These are phyloP conservation scores for Pouteria glomerata DNA, from an alignment of 148 eudicot species.

Conservation along the genomic window DNA sequence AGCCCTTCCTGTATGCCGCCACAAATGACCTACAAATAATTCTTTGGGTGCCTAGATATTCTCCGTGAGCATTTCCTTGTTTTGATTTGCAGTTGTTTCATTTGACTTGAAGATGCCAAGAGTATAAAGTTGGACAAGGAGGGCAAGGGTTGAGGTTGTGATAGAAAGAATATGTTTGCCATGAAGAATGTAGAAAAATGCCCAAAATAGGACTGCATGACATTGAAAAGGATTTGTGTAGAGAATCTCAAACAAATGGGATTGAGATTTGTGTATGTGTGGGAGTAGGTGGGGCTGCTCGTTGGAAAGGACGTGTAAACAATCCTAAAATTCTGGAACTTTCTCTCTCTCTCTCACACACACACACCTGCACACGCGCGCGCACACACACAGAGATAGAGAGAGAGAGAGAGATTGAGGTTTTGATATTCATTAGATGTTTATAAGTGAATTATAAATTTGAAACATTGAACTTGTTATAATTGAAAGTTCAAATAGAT, in stretches of 20 bases:
- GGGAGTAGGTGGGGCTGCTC: not conserved
- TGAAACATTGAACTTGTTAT: not conserved
- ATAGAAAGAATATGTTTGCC: not conserved
- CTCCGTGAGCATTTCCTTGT: too few species aligned
- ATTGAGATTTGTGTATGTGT: too few species aligned
- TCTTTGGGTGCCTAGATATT: too few species aligned
- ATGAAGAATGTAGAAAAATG: not conserved
- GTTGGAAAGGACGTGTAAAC: not conserved
- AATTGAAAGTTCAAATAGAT: not conserved
- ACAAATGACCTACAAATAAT: too few species aligned
- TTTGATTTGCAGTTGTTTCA: too few species aligned
- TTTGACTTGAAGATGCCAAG: not conserved
- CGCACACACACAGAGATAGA: too few species aligned
- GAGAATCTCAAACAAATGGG: not conserved
- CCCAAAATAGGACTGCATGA: not conserved
- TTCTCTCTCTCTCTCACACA: too few species aligned
- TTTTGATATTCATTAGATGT: not conserved
- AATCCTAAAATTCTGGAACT: not conserved
- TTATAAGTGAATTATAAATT: not conserved
- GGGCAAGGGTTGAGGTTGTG: conserved; percentile 2
- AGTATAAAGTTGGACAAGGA: not conserved
- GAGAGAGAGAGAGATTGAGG: not conserved
- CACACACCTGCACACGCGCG: too few species aligned
- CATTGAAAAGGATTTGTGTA: too few species aligned
- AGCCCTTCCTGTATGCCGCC: too few species aligned